Percentiles rank a stretch among this genome's conserved stretches.
phyloP scores from a whole-genome alignment of 805 yeast species.

The Candida rishiriensis region DNA sequence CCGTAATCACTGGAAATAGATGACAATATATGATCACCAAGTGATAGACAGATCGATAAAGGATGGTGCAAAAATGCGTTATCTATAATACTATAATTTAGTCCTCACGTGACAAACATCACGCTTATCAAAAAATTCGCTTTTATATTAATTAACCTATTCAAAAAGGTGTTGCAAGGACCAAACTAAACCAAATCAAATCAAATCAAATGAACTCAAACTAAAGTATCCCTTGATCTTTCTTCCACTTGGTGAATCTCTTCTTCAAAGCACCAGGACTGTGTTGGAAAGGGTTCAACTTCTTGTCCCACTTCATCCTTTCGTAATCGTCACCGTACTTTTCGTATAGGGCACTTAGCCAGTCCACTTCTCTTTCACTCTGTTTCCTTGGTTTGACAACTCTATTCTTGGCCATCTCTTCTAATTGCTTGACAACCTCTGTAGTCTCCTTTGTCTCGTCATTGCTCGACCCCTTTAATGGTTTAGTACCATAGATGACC shows the following conservation, averaged over 20 bases:
- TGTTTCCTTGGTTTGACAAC: constrained; percentile 49
- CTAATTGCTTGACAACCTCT: constrained; percentile 65
- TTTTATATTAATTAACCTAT: no score
- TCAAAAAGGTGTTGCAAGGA: no score
- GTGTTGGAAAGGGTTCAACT: constrained; percentile 78
- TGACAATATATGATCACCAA: no score
- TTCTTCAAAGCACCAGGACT: constrained; percentile 77
- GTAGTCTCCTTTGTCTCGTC: constrained; percentile 30
- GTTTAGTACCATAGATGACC: constrained; percentile 67
- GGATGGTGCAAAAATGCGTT: no score
- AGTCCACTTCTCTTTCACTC: constrained; percentile 68
- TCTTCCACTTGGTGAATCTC: constrained; percentile 69
- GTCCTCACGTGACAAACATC: no score
- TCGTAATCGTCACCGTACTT: constrained; percentile 86
- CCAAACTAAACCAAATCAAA: background rate
- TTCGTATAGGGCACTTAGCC: constrained; percentile 59
- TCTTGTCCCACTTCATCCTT: constrained; percentile 90
- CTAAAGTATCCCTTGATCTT: constrained; percentile 16
- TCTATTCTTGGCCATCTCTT: constrained; percentile 47
- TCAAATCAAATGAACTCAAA: background rate
- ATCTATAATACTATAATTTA: background rate
- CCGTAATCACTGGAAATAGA: no score
- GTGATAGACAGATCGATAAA: no score
- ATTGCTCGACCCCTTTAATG: constrained; percentile 1
- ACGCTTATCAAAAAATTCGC: no score